Evolutionary conservation across 179 eudicot genomes (phyloP).

Genomic region (Spinacia oleracea): DNA sequence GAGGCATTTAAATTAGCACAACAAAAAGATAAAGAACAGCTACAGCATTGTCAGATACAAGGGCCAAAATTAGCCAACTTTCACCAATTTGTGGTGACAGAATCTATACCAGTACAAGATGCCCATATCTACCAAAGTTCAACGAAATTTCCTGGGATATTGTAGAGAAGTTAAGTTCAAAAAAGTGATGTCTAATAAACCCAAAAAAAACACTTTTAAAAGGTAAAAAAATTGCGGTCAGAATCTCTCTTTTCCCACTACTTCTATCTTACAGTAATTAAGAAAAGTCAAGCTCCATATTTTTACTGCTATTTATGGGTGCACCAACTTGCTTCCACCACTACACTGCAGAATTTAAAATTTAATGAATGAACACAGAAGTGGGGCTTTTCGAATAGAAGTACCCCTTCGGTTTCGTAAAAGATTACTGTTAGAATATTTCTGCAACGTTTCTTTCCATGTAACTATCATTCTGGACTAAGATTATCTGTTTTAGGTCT

Average conservation of each 20-base stretch:
- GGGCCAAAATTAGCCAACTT: not conserved
- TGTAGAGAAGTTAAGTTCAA: not conserved
- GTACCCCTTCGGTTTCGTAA: no score
- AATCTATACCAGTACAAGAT: conserved; percentile 7
- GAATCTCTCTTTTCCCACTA: not conserved
- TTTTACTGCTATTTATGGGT: not conserved
- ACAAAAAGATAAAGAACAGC: not conserved
- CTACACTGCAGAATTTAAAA: not conserved
- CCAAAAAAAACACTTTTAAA: no score
- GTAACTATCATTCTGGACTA: no score
- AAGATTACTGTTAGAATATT: no score
- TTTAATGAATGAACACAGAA: not conserved
- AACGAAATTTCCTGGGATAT: conserved; percentile 32
- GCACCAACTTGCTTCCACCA: not conserved
- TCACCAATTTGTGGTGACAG: not conserved
- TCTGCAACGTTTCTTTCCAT: no score
- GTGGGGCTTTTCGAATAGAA: not conserved
- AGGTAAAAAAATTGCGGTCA: not conserved
- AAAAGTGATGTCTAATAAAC: no score
- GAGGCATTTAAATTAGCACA: not conserved
- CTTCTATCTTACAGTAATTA: not conserved
- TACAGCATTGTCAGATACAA: not conserved
- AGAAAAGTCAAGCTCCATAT: conserved; percentile 1
- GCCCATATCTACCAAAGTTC: conserved; percentile 27
- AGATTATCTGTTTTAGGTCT: no score